Evolutionary conservation across 2,329 filamentous ascomycete species (phyloP), one percentile per base, ranked within the genome.

Genomic region (Talaromyces pinophilus): DNA sequence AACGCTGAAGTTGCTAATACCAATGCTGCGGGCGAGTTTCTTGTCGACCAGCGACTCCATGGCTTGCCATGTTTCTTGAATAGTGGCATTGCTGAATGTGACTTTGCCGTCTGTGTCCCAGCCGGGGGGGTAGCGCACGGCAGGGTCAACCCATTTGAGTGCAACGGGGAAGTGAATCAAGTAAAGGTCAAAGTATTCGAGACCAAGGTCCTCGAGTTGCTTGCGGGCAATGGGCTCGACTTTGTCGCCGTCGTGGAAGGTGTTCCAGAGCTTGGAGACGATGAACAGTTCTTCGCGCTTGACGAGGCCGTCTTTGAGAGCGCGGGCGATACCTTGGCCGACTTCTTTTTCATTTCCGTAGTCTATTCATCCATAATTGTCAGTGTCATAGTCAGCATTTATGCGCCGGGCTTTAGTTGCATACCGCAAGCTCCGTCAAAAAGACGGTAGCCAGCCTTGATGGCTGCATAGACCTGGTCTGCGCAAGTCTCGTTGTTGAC

Each of bases 261-360:
- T 89, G 83, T 94, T 93, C 92, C 93, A 96, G 67, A 97, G 89
- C 85, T 96, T 97, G 80, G 90, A 92, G 70, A 93, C 91, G 76
- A 97, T 88, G 87, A 96, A 96, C 77, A 96, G 90, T 28, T 97
- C 92, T 80, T 91, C 88, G 67, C 92, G 90, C 83, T 89, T 92
- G 72, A 93, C 91, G 67, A 94, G 79, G 52, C 91, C 90, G 10
- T 95, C 92, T 75, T 90, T 86, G 80, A 95, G 92, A 74, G 92
- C 92, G 71, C 90, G 90, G 67, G 88, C 87, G 57, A 94, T 85
- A 73, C 92, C 92, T 77, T 93, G 82, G 67, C 91, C 92, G 70
- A 86, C 88, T 79, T 93, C 90, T 72, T 87, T 87, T 80, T 94
- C 92, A 78, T 94, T 94, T 73, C 90, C 90, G 80, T 95, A 94